Evolutionary conservation across 352 stramenopile species (phyloP), one percentile per base, ranked within the genome.

Genomic region (Phytophthora chlamydospora): DNA sequence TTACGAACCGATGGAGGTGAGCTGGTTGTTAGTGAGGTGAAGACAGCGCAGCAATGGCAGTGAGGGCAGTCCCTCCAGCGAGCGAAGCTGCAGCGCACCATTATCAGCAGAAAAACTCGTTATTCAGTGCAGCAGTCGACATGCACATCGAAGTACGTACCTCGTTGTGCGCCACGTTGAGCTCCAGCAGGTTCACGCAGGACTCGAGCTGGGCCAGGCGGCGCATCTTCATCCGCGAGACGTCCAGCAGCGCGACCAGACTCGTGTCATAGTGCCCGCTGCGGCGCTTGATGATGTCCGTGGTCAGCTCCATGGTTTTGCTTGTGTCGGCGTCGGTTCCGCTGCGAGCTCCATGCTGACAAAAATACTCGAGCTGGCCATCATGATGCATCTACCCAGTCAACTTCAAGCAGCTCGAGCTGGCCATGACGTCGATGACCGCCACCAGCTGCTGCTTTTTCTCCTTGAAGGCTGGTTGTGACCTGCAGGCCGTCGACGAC

Each of bases 241-340:
- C 76, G 42, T 93, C 80, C 35, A 93, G 58, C 38, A 85, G 59
- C 43, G 81, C 80, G 54, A 93, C 68, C 58, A 85, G 89, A 34
- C 53, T 71, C 14, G 90, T 44, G 51, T 93, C 84, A 55, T 91
- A 93, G 64, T 93, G 84, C 27, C 85, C 85, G 57, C 81, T 91
- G 35, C 80, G 70, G 8, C 73, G 76, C 65, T 93, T 93, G 67
- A 93, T 83, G 36, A 84, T 39, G 5, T 89, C 74, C 8, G 68
- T 68, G 8, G 74, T 83, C 33, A 93, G 70, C 63, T 91, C 78
- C 81, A 91, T 91, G 33, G 8, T 21, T 4, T 21, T 12, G 33
- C 12, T 38, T 39, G 38, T 21, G 14, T n/a, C 17, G 35, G 19
- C 7, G 29, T 42, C 31, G 17, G 45, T 31, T 38, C 29, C 21